Conservation (phyloP, 2,329 filamentous ascomycete species). For the Metarhizium sp. region DNA sequence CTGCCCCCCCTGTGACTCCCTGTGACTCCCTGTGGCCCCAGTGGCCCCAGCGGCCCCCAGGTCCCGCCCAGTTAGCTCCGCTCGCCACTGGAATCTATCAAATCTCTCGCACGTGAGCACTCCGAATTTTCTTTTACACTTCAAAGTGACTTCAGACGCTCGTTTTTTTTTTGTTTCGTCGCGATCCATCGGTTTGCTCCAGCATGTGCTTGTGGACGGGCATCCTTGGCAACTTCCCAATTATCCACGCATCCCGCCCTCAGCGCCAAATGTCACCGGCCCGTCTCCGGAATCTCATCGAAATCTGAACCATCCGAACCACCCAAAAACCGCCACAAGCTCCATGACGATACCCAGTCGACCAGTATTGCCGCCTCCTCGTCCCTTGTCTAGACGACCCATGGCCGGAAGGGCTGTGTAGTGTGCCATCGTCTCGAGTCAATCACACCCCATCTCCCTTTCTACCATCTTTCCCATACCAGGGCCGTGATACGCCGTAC, state of each 20-base stretch:
- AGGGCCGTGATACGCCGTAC: too few relatives aligned
- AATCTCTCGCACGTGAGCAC: constrained; percentile 10
- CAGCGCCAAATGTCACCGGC: neutral
- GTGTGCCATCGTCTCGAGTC: neutral
- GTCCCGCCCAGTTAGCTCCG: constrained; percentile 8
- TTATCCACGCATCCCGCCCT: neutral
- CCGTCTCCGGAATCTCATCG: too few relatives aligned
- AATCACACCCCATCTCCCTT: neutral
- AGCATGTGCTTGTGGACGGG: neutral
- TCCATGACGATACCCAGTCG: neutral
- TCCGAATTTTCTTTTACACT: constrained; percentile 1
- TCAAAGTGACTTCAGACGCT: too few relatives aligned
- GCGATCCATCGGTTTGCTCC: neutral
- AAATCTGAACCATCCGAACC: too few relatives aligned
- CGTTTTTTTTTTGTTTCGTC: neutral
- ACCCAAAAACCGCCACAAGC: neutral
- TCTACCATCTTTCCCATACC: too few relatives aligned
- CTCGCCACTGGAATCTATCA: constrained; percentile 2
- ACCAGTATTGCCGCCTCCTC: neutral
- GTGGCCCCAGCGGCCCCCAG: constrained; percentile 2
- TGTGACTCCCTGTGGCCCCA: neutral
- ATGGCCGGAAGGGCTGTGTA: neutral
- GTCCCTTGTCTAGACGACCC: neutral
- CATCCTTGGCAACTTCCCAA: too few relatives aligned
- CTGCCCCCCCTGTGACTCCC: neutral